A percentile compares a stretch with the other conserved stretches of the same genome.
phyloP scores from a whole-genome alignment of 768 basidiomycete species.

The Flagelloscypha sp. region DNA sequence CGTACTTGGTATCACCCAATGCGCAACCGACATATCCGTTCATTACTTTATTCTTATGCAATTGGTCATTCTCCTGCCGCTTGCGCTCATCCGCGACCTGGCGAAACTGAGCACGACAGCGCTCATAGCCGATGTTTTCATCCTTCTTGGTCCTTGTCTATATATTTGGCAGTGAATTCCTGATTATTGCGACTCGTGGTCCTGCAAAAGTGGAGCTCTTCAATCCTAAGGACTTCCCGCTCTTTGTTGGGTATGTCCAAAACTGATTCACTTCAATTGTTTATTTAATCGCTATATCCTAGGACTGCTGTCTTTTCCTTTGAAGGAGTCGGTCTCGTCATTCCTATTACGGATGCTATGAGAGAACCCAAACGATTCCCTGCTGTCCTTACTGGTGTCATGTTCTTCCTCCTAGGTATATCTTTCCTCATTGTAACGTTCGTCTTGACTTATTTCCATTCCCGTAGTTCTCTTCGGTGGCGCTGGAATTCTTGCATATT shows the following conservation, averaged over 20 bases:
- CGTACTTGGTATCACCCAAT: conserved; percentile 71
- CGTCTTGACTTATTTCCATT: conserved; percentile 6
- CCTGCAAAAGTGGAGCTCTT: conserved; percentile 77
- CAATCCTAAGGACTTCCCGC: conserved; percentile 82
- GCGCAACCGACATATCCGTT: conserved; percentile 56
- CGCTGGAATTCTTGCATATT: conserved; percentile 78
- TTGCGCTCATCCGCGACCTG: conserved; percentile 87
- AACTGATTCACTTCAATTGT: neutral
- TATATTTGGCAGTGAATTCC: conserved; percentile 80
- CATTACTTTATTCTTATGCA: conserved; percentile 80
- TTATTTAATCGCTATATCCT: conserved; percentile 5
- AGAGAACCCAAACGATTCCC: conserved; percentile 92
- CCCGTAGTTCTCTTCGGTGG: conserved; percentile 73
- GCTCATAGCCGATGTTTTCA: conserved; percentile 90
- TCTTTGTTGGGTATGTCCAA: conserved; percentile 75
- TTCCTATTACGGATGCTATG: conserved; percentile 98
- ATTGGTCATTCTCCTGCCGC: conserved; percentile 78
- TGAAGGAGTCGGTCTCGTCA: conserved; percentile 92
- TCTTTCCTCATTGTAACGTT: conserved; percentile 3
- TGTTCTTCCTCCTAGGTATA: conserved; percentile 74
- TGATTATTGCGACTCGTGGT: conserved; percentile 57
- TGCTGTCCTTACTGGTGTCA: conserved; percentile 76
- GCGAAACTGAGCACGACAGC: conserved; percentile 90
- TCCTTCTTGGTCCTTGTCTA: conserved; percentile 81
- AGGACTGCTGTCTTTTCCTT: conserved; percentile 98